Base-by-base conservation (phyloP, 2,329 filamentous ascomycete species). In the Macroventuria anomochaeta region DNA sequence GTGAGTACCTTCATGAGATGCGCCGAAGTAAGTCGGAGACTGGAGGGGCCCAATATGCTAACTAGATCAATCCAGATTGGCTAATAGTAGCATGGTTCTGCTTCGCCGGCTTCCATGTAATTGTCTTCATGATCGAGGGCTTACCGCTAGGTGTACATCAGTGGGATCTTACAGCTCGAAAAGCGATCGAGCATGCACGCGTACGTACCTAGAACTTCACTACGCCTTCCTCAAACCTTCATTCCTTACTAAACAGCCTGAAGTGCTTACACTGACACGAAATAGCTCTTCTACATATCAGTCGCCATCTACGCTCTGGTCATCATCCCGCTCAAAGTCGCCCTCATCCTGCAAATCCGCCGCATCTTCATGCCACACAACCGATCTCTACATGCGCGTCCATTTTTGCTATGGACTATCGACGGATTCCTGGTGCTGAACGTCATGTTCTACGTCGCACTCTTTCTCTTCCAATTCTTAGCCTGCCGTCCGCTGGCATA, bases 291-390 rank as follows among this genome's bases (percentile, higher is more conserved):
- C 34, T 51, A 62, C 21, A 44, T 55, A 23, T 44, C 54, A 8
- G 33, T 52, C 18, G 48, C 51, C 3, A n/a, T 62, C 13, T 64
- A 64, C 39, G 20, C 38, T 2, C 17, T 59, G 25, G 52, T 55
- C 15, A 46, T 58, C 31, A 41, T 60, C 2, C 56, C 58, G 1
- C 54, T 65, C 13, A 67, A 67, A 49, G 39, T 61, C 20, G 42
- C 58, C 26, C 51, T 67, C 34, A 53, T 64, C 32, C 47, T 67
- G 7, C 60, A 64, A 36, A 61, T 59, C 23, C 52, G 59, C 1
- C 58, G 57, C 29, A 55, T 63, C 41, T 63, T 63, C 52, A 26
- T 55, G n/a, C 52, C 58, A 3, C 41, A 41, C 33, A 25, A 46
- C 7, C 36, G 33, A 25, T 41, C 38, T 3, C 23, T 55, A 13